phyloP scores from a whole-genome alignment of 2,329 filamentous ascomycete genomes.

The Penicillium sp. region DNA sequence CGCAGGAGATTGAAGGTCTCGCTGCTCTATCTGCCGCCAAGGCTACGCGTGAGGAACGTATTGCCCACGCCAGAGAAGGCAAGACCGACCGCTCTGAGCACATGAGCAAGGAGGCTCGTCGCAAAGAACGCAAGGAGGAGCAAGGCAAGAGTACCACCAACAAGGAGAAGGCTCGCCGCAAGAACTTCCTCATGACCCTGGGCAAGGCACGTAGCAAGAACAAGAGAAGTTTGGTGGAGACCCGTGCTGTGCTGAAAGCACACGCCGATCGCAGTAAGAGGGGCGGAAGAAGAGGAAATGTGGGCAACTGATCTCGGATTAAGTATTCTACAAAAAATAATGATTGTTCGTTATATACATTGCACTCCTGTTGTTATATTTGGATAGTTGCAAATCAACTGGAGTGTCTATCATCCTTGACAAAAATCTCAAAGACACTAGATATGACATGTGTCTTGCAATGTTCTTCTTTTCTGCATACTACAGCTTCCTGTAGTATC shows the following conservation, averaged over 20 bases:
- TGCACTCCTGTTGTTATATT: background rate
- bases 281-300: slow-evolving; percentile 77
- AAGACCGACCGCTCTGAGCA: slow-evolving; percentile 76
- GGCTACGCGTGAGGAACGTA: slow-evolving; percentile 82
- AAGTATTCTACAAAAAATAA: slow-evolving; percentile 1
- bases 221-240: slow-evolving; percentile 88
- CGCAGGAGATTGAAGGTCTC: slow-evolving; percentile 86
- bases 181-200: slow-evolving; percentile 98
- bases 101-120: slow-evolving; percentile 78
- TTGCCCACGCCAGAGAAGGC: slow-evolving; percentile 78
- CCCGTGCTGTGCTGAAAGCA: slow-evolving; percentile 72
- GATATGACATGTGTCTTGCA: too few relatives aligned
- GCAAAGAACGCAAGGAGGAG: slow-evolving; percentile 80
- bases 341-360: slow-evolving; percentile 8
- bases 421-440: background rate
- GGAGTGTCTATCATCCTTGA: background rate
- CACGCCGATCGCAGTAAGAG: slow-evolving; percentile 81
- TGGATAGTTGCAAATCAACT: background rate
- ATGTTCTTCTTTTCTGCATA: too few relatives aligned
- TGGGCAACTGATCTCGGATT: slow-evolving; percentile 1
- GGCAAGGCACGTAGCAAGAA: slow-evolving; percentile 95
- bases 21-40: slow-evolving; percentile 70
- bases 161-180: slow-evolving; percentile 92
- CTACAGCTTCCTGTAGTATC: too few relatives aligned
- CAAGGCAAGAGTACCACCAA: slow-evolving; percentile 97